Percentiles rank a stretch among this genome's conserved stretches.
These are phyloP conservation scores for Binderoboletus segoi DNA, from an alignment of 1,284 basidiomycete genomes.

Conservation along the genomic window DNA sequence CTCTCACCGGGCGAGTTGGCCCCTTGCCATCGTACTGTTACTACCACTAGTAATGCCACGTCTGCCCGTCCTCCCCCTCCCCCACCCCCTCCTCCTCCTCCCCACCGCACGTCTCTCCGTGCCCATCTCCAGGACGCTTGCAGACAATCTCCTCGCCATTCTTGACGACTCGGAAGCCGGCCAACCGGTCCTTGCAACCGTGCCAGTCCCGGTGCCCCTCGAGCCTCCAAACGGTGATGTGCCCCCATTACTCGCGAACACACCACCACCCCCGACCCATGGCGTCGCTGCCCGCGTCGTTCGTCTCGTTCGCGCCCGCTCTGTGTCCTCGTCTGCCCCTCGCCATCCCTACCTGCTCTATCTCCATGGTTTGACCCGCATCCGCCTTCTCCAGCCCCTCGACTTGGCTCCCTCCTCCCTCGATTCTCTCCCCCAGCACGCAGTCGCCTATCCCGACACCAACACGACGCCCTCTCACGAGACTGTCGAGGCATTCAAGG, in stretches of 20 bases:
- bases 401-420: constrained; percentile 32
- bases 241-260: constrained; percentile 1
- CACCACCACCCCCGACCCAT: constrained; percentile 25
- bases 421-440: constrained; percentile 41
- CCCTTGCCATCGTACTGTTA: too few relatives aligned
- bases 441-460: constrained; percentile 51
- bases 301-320: constrained; percentile 58
- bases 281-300: constrained; percentile 61
- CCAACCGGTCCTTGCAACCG: constrained; percentile 64
- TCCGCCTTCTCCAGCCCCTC: constrained; percentile 44
- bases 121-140: constrained; percentile 56
- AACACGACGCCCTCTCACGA: constrained; percentile 53
- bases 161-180: constrained; percentile 61
- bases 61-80: constrained; percentile 62
- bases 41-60: too few relatives aligned
- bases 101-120: constrained; percentile 66
- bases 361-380: constrained; percentile 64
- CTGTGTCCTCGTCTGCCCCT: constrained; percentile 32
- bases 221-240: constrained; percentile 29
- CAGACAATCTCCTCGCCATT: constrained; percentile 59
- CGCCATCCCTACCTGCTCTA: constrained; percentile 61
- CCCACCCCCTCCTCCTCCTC: constrained; percentile 65
- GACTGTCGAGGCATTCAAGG: constrained; percentile 63
- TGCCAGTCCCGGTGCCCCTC: constrained; percentile 46
- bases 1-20: too few relatives aligned